A percentile compares a stretch with the other conserved stretches of the same genome.
phyloP scores from a whole-genome alignment of 441 rosid species.

The Gossypium schwendimanii region DNA sequence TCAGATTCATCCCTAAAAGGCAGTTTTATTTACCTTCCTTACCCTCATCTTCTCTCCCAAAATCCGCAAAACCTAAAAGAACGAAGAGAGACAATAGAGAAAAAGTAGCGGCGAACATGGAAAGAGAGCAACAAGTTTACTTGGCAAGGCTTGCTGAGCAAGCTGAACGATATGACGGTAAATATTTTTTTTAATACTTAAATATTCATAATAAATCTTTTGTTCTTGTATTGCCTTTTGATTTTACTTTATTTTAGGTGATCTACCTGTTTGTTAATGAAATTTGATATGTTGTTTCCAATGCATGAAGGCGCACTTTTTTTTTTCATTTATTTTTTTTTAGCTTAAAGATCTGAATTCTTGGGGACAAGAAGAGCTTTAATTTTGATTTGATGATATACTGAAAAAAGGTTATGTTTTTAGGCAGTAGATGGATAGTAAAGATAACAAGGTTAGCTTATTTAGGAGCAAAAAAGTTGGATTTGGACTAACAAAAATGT shows the following conservation, averaged over 20 bases:
- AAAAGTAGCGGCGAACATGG: conserved; percentile 47
- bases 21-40: conserved; percentile 9
- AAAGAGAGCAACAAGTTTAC: conserved; percentile 75
- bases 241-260: neutral
- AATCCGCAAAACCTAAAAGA: neutral
- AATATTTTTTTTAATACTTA: neutral
- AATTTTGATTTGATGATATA: neutral
- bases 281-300: neutral
- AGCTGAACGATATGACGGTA: conserved; percentile 83
- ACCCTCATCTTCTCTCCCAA: neutral
- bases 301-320: neutral
- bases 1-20: conserved; percentile 5
- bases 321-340: neutral
- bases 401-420: neutral
- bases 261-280: neutral
- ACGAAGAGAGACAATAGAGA: conserved; percentile 3
- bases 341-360: neutral
- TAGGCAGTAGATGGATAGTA: neutral
- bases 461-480: neutral
- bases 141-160: conserved; percentile 84
- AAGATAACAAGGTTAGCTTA: neutral
- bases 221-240: neutral
- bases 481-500: neutral
- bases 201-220: neutral
- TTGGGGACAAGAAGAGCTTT: neutral